phyloP scores from a whole-genome alignment of 345 rosid species.

The Salix arbutifolia region DNA sequence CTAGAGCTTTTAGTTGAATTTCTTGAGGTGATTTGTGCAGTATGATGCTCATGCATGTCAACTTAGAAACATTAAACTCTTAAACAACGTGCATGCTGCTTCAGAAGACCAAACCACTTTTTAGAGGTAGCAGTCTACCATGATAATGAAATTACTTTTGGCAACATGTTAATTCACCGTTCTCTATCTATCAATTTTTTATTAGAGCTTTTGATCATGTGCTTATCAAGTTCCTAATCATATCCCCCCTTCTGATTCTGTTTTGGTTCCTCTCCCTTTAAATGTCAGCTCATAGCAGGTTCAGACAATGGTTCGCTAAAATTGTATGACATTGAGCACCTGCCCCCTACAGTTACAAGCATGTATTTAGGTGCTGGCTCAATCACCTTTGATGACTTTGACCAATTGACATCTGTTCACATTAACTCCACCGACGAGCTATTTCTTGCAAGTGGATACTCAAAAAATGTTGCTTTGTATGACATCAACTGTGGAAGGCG shows the following conservation, averaged over 20 bases:
- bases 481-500: slow-evolving; percentile 74
- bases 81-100: background rate
- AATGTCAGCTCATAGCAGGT: slow-evolving; percentile 82
- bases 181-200: background rate
- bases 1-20: background rate
- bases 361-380: slow-evolving; percentile 32
- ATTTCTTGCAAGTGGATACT: slow-evolving; percentile 93
- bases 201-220: background rate
- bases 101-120: background rate
- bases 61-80: background rate
- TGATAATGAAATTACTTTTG: background rate
- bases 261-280: background rate
- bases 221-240: background rate
- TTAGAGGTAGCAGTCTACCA: background rate
- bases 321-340: slow-evolving; percentile 60
- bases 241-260: background rate
- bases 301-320: slow-evolving; percentile 89
- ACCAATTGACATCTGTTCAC: slow-evolving; percentile 87
- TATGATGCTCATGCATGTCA: background rate
- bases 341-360: slow-evolving; percentile 35
- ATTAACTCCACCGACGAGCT: slow-evolving; percentile 80
- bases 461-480: slow-evolving; percentile 77
- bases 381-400: slow-evolving; percentile 78
- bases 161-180: background rate
- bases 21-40: background rate